Evolutionary conservation across 2,329 filamentous ascomycete genomes (phyloP), one percentile per base, ranked within the genome.

Genomic region (Xylaria sp.): DNA sequence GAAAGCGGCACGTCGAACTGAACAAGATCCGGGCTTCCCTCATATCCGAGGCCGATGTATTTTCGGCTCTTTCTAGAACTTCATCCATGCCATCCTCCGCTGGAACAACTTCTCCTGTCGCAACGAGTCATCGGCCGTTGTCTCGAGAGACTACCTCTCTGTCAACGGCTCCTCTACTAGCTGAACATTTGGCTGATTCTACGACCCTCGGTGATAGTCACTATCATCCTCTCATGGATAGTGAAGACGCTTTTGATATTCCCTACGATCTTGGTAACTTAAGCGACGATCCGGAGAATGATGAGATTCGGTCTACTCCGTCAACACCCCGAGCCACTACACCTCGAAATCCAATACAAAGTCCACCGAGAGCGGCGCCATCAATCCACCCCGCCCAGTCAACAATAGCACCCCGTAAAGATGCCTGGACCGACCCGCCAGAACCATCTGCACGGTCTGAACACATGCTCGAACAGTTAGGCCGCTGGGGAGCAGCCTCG

Each of bases 31-130:
- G 87, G 25, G 90, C 89, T 15, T 87, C 86, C 72, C 78, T 93
- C 34, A 89, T 92, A 50, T 91, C 90, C 2, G 90, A 93, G 73
- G 88, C 89, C 20, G 89, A 88, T 56, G 85, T 89, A 48, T 92
- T 92, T 67, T 87, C 89, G 3, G 85, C 84, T 10, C 79, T 91
- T 48, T 86, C 86, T 12, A 85, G 84, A 51, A 87, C 88, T 3
- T 86, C 89, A 1, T 87, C 88, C 1, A 81, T 88, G 73, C 85
- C 86, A 6, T 91, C 89, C 1, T 89, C 90, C 1, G 80, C 82
- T 6, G 82, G 84, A 67, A 83, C 84, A 4, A 81, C 81, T 58
- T 88, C 87, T 7, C 78, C 84, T 6, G 77, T 80, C 9, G 73
- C 80, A 28, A 75, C 77, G 37, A 79, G 73, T 48, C 76, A 74